A percentile compares a stretch with the other conserved stretches of the same genome.
phyloP scores from a whole-genome alignment of 176 grass and related monocot genomes.

The Zea mays region DNA sequence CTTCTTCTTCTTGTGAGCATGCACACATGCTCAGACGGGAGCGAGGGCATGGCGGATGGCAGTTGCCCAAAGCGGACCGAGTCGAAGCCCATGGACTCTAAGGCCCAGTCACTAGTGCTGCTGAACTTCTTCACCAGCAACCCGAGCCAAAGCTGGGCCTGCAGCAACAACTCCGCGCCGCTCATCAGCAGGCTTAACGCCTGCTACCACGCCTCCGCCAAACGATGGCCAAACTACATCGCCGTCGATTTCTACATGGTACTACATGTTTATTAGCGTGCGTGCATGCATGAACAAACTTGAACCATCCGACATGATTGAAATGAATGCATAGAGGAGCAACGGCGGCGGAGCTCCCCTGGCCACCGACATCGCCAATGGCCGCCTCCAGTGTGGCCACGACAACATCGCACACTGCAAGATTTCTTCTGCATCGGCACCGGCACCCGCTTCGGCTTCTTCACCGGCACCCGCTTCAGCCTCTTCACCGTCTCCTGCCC shows the following conservation, averaged over 20 bases:
- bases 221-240: conserved; percentile 64
- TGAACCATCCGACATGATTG: no score
- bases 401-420: conserved; percentile 70
- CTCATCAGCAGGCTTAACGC: conserved; percentile 46
- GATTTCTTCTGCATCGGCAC: not conserved
- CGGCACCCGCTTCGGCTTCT: not conserved
- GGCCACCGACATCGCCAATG: conserved; percentile 75
- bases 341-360: conserved; percentile 73
- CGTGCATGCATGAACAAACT: no score
- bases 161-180: conserved; percentile 58
- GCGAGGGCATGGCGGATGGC: conserved; percentile 43
- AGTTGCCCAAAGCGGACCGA: conserved; percentile 49
- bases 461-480: not conserved
- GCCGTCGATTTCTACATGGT: conserved; percentile 79
- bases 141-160: conserved; percentile 51
- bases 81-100: conserved; percentile 58
- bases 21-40: conserved; percentile 34
- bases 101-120: conserved; percentile 61
- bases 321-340: conserved; percentile 30
- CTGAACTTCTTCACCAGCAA: conserved; percentile 80
- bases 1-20: no score
- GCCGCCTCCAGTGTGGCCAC: conserved; percentile 71
- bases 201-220: conserved; percentile 46
- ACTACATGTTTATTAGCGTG: no score
- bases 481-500: not conserved